Evolutionary conservation across 768 basidiomycete species (phyloP).

Genomic region (Xerocomellus chrysenteron): DNA sequence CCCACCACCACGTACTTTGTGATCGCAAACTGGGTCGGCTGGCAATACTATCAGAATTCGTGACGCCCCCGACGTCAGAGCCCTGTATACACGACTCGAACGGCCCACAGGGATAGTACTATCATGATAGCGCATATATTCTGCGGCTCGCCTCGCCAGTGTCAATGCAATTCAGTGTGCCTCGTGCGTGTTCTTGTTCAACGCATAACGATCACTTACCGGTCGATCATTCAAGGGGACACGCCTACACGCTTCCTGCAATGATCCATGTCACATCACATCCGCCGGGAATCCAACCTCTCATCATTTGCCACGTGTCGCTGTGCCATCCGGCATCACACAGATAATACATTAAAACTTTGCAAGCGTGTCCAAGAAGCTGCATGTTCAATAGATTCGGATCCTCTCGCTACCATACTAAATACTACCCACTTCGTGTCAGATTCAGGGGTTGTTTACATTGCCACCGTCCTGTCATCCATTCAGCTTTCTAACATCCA

Average conservation of each 20-base stretch:
- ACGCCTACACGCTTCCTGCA: constrained; percentile 20
- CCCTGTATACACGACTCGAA: constrained; percentile 1
- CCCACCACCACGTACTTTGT: constrained; percentile 86
- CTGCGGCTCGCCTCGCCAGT: constrained; percentile 6
- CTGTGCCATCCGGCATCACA: neutral
- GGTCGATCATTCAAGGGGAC: constrained; percentile 16
- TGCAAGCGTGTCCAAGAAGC: constrained; percentile 16
- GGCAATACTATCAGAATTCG: constrained; percentile 95
- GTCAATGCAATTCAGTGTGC: constrained; percentile 17
- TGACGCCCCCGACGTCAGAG: constrained; percentile 33
- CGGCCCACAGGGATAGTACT: neutral
- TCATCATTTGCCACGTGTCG: constrained; percentile 17
- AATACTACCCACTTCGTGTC: constrained; percentile 11
- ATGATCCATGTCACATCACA: constrained; percentile 20
- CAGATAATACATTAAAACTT: constrained; percentile 2
- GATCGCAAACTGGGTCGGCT: constrained; percentile 98
- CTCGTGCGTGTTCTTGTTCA: constrained; percentile 22
- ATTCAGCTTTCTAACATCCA: constrained; percentile 6
- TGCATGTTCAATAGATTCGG: constrained; percentile 18
- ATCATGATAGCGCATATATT: constrained; percentile 4
- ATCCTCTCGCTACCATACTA: constrained; percentile 13
- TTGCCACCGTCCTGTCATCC: constrained; percentile 4
- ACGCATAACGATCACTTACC: constrained; percentile 14
- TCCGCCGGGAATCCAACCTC: neutral
- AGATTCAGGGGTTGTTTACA: neutral